phyloP scores from a whole-genome alignment of 495 filamentous ascomycete species.

The Penicillium macrosclerotiorum region DNA sequence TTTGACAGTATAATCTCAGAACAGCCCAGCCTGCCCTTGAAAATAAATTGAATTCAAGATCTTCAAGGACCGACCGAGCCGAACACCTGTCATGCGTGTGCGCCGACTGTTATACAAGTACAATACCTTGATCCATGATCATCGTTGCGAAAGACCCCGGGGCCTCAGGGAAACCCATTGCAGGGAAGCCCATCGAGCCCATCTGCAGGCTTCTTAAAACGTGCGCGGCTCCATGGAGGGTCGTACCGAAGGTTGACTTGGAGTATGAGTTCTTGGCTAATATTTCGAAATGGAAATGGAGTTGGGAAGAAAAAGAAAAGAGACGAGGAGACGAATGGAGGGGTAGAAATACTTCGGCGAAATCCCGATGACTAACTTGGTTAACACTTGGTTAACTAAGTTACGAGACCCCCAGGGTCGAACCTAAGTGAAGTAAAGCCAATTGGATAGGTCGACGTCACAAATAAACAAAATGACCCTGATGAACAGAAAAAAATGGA shows the following conservation, averaged over 20 bases:
- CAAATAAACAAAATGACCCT: too few relatives aligned
- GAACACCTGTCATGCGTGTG: conserved; percentile 62
- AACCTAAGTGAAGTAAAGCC: too few relatives aligned
- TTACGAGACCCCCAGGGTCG: too few relatives aligned
- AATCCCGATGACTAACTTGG: background rate
- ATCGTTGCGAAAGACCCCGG: conserved; percentile 34
- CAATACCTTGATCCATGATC: conserved; percentile 56
- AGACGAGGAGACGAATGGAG: conserved; percentile 10
- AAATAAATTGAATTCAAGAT: background rate
- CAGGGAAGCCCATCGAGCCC: too few relatives aligned
- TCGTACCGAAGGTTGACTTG: conserved; percentile 33
- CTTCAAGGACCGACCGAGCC: conserved; percentile 15
- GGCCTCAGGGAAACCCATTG: too few relatives aligned
- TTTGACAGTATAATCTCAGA: conserved; percentile 70
- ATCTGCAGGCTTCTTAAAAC: too few relatives aligned
- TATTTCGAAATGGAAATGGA: background rate
- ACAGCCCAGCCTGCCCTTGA: conserved; percentile 27
- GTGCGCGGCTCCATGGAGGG: conserved; percentile 38
- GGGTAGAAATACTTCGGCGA: conserved; percentile 18
- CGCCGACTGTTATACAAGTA: conserved; percentile 51
- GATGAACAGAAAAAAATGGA: too few relatives aligned
- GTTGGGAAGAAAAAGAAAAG: background rate
- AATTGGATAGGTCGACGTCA: too few relatives aligned
- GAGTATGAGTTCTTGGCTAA: conserved; percentile 1
- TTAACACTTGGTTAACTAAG: too few relatives aligned